phyloP scores from a whole-genome alignment of 2,329 filamentous ascomycete species.

The Penicillium sp. region DNA sequence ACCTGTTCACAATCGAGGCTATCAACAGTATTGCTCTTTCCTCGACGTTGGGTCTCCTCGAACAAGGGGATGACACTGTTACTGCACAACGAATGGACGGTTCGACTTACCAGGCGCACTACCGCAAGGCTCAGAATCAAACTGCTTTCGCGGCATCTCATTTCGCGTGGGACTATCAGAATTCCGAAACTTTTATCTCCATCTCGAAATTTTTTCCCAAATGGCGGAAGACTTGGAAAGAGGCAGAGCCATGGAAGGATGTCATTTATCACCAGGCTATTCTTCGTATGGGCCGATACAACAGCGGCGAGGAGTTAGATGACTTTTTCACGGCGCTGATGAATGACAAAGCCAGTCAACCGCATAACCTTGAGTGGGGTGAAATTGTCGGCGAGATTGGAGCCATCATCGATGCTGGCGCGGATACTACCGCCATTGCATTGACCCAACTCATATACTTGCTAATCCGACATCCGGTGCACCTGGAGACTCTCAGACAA shows the following conservation, averaged over 20 bases:
- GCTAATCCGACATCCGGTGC: constrained; percentile 50
- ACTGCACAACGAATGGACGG: constrained; percentile 48
- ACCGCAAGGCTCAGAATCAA: constrained; percentile 53
- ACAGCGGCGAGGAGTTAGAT: constrained; percentile 54
- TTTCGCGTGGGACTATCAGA: constrained; percentile 53
- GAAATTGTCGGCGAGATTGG: constrained; percentile 58
- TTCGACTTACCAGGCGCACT: constrained; percentile 45
- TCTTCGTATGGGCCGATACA: constrained; percentile 21
- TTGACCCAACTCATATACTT: constrained; percentile 55
- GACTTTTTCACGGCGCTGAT: constrained; percentile 60
- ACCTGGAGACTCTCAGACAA: constrained; percentile 40
- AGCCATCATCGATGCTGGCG: constrained; percentile 47
- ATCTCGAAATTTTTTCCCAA: constrained; percentile 49
- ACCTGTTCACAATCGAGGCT: constrained; percentile 58
- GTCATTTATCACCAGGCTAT: constrained; percentile 51
- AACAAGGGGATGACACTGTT: constrained; percentile 48
- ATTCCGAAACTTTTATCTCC: constrained; percentile 49
- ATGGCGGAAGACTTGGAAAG: constrained; percentile 32
- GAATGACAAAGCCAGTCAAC: constrained; percentile 46
- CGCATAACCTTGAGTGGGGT: constrained; percentile 54
- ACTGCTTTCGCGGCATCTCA: constrained; percentile 50
- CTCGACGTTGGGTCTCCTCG: constrained; percentile 51
- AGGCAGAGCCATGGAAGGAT: constrained; percentile 48
- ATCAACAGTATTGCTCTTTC: constrained; percentile 57
- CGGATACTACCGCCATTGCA: constrained; percentile 53